These are phyloP conservation scores for Parascedosporium putredinis DNA, from an alignment of 2,329 filamentous ascomycete genomes.

Conservation along the genomic window DNA sequence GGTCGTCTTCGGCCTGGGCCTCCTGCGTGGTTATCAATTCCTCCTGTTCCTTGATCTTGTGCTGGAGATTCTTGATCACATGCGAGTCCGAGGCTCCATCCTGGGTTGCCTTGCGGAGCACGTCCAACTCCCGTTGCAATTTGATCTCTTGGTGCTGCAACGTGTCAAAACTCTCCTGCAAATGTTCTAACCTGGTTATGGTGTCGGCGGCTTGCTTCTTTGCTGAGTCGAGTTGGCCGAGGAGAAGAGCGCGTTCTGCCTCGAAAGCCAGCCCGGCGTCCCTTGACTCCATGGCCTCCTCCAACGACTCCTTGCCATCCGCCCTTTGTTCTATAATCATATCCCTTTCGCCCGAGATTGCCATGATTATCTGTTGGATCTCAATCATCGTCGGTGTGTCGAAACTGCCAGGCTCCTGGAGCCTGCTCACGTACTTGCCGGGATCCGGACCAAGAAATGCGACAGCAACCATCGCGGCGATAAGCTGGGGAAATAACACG, in stretches of 20 bases:
- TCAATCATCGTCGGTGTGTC: slow-evolving; percentile 32
- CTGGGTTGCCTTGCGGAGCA: slow-evolving; percentile 37
- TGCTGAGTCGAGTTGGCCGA: slow-evolving; percentile 39
- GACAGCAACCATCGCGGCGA: slow-evolving; percentile 51
- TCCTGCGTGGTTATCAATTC: slow-evolving; percentile 63
- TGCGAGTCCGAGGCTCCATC: slow-evolving; percentile 42
- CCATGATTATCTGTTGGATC: slow-evolving; percentile 35
- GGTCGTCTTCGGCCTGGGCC: slow-evolving; percentile 47
- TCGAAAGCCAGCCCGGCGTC: slow-evolving; percentile 48
- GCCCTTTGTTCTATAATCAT: slow-evolving; percentile 20
- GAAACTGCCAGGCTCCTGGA: slow-evolving; percentile 24
- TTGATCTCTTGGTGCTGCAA: slow-evolving; percentile 53
- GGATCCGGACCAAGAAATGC: slow-evolving; percentile 49
- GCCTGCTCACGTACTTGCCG: slow-evolving; percentile 38
- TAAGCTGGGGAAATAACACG: slow-evolving; percentile 33
- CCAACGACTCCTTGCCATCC: slow-evolving; percentile 27
- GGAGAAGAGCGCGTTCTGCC: slow-evolving; percentile 40
- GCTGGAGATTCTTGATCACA: slow-evolving; percentile 42
- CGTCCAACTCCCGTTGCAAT: slow-evolving; percentile 41
- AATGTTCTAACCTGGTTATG: slow-evolving; percentile 46
- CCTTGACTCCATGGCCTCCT: slow-evolving; percentile 31
- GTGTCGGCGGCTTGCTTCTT: slow-evolving; percentile 49
- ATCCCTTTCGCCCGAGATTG: slow-evolving; percentile 21
- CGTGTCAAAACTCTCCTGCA: slow-evolving; percentile 54
- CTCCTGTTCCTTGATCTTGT: slow-evolving; percentile 54